phyloP scores from a whole-genome alignment of 257 asterid species.

The Jasminum sambac region DNA sequence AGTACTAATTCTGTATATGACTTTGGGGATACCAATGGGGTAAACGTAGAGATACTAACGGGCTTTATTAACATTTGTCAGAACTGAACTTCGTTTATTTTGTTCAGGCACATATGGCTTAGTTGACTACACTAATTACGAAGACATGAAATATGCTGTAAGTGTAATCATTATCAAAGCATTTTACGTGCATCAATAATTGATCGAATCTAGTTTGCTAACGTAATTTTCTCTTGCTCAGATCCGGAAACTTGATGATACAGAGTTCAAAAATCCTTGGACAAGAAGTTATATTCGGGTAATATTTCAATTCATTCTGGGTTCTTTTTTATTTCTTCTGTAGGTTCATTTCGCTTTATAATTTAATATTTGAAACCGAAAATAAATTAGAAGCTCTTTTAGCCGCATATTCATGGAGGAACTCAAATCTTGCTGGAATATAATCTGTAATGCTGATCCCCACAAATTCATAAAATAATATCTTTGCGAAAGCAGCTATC shows the following conservation, averaged over 20 bases:
- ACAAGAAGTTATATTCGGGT: conserved; percentile 89
- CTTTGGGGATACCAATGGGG: not conserved
- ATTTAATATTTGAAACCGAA: not conserved
- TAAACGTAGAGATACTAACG: not conserved
- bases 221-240: conserved; percentile 31
- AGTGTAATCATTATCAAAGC: conserved; percentile 28
- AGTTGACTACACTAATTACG: conserved; percentile 88
- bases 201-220: conserved; percentile 23
- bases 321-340: not conserved
- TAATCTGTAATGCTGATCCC: not conserved
- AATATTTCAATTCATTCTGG: not conserved
- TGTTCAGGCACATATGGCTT: conserved; percentile 88
- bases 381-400: not conserved
- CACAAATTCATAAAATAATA: not conserved
- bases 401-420: not conserved
- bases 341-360: not conserved
- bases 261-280: conserved; percentile 96
- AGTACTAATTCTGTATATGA: conserved; percentile 3
- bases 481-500: conserved; percentile 4
- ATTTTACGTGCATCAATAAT: not conserved
- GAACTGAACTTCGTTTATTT: not conserved
- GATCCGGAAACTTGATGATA: conserved; percentile 96
- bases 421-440: not conserved
- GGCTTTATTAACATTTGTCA: conserved; percentile 11
- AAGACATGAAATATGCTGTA: conserved; percentile 99